Evolutionary conservation across 2,329 filamentous ascomycete genomes (phyloP).

Genomic region (Aureobasidium sp.): DNA sequence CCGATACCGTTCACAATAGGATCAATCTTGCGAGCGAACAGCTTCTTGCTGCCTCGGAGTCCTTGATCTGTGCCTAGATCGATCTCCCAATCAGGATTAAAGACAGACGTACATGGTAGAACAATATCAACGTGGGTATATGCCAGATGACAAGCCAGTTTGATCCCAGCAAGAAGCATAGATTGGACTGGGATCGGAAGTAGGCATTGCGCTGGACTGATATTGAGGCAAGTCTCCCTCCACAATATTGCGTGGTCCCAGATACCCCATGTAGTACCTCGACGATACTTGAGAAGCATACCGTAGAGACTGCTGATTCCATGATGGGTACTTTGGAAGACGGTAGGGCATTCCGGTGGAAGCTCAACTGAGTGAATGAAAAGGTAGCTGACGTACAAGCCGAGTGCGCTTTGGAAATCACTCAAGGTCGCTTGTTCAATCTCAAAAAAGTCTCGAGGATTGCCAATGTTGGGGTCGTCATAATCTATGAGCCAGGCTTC

Average conservation of each 20-base stretch:
- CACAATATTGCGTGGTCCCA: constrained; percentile 52
- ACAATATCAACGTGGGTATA: constrained; percentile 50
- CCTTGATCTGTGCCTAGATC: constrained; percentile 53
- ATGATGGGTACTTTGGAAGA: constrained; percentile 50
- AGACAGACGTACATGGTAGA: constrained; percentile 50
- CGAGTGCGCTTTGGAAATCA: constrained; percentile 26
- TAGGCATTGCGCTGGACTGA: constrained; percentile 32
- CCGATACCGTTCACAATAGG: constrained; percentile 58
- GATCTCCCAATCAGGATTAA: constrained; percentile 56
- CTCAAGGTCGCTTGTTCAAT: constrained; percentile 27
- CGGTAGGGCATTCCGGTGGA: constrained; percentile 40
- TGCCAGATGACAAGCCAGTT: constrained; percentile 32
- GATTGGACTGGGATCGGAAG: constrained; percentile 34
- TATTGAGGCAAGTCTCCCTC: constrained; percentile 34
- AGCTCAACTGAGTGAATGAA: constrained; percentile 44
- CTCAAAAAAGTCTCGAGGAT: constrained; percentile 23
- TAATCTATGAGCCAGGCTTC: constrained; percentile 40
- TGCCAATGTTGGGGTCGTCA: constrained; percentile 29
- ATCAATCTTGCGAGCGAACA: constrained; percentile 52
- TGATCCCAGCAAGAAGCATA: constrained; percentile 31
- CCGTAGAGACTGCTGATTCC: constrained; percentile 47
- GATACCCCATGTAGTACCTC: constrained; percentile 45
- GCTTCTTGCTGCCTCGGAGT: constrained; percentile 46
- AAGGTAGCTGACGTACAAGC: constrained; percentile 32
- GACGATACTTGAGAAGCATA: constrained; percentile 47